These are phyloP conservation scores for Rheum nobile DNA, from an alignment of 148 eudicot genomes.

Conservation along the genomic window DNA sequence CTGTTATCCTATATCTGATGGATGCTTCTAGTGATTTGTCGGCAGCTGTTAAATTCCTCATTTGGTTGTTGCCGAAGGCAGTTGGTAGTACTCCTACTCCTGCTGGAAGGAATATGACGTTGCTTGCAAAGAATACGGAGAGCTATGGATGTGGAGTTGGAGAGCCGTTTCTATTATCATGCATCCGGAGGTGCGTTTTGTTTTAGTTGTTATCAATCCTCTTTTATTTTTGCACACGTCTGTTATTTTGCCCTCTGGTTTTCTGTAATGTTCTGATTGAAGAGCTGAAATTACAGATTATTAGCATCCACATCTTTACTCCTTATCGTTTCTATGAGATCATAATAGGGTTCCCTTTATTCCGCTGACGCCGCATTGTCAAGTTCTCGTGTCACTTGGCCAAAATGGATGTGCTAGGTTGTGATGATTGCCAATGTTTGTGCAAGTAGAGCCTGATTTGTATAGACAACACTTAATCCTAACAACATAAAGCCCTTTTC, in stretches of 20 bases:
- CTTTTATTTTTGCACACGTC: not conserved
- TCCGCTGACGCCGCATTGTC: not conserved
- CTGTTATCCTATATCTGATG: slow-evolving; percentile 65
- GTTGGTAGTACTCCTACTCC: slow-evolving; percentile 31
- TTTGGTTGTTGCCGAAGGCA: slow-evolving; percentile 82
- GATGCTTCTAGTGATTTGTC: slow-evolving; percentile 65
- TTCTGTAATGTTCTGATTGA: not conserved
- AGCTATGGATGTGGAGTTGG: slow-evolving; percentile 60
- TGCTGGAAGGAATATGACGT: slow-evolving; percentile 50
- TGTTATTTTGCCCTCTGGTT: not conserved
- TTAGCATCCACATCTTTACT: not conserved
- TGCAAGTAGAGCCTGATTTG: no score
- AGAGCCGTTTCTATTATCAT: slow-evolving; percentile 68
- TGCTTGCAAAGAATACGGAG: slow-evolving; percentile 57
- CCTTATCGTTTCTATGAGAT: not conserved
- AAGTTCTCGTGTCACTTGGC: no score
- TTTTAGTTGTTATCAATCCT: not conserved
- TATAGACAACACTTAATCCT: no score
- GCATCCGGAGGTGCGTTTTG: slow-evolving; percentile 51
- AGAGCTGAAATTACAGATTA: no score
- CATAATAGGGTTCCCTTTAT: not conserved
- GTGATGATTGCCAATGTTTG: no score
- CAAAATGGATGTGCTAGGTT: no score
- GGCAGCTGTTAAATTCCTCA: slow-evolving; percentile 62
- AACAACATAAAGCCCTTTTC: no score